Percentiles rank a stretch among this genome's conserved stretches.
Evolutionary conservation across 306 rosid genomes (phyloP).

Genomic region (Castanea sativa): DNA sequence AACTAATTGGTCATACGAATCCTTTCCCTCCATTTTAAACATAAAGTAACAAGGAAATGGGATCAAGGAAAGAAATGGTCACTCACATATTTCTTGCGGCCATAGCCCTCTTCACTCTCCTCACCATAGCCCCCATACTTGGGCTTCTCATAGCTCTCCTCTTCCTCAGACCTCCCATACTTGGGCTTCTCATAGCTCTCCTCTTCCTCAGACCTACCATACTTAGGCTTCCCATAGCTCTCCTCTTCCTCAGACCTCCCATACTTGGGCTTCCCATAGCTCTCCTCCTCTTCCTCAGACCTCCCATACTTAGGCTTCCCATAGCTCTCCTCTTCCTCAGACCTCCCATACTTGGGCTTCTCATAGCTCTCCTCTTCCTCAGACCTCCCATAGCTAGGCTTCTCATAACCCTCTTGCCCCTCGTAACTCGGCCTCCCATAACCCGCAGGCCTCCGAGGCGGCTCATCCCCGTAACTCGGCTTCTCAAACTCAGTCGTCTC

Average conservation of each 20-base stretch:
- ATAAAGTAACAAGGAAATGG: neutral
- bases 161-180: constrained; percentile 24
- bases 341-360: constrained; percentile 26
- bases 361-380: constrained; percentile 44
- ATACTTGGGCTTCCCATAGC: neutral
- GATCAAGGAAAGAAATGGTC: neutral
- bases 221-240: neutral
- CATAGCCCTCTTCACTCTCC: constrained; percentile 58
- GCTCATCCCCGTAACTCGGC: constrained; percentile 32
- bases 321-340: constrained; percentile 32
- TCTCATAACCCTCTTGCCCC: neutral
- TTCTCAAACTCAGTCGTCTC: constrained; percentile 26
- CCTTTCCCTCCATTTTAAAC: neutral
- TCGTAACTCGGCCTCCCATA: constrained; percentile 19
- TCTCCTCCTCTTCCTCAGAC: constrained; percentile 29
- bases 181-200: constrained; percentile 34
- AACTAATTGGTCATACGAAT: too few relatives aligned
- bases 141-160: constrained; percentile 33
- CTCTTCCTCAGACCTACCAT: constrained; percentile 38
- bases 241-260: neutral
- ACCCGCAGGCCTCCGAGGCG: constrained; percentile 35
- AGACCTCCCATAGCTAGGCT: constrained; percentile 24
- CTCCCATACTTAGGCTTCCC: constrained; percentile 41
- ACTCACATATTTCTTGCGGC: constrained; percentile 83
- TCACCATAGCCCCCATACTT: constrained; percentile 47